Base-by-base conservation (phyloP, 2,329 filamentous ascomycete genomes). In the Waltergamsia citrina region DNA sequence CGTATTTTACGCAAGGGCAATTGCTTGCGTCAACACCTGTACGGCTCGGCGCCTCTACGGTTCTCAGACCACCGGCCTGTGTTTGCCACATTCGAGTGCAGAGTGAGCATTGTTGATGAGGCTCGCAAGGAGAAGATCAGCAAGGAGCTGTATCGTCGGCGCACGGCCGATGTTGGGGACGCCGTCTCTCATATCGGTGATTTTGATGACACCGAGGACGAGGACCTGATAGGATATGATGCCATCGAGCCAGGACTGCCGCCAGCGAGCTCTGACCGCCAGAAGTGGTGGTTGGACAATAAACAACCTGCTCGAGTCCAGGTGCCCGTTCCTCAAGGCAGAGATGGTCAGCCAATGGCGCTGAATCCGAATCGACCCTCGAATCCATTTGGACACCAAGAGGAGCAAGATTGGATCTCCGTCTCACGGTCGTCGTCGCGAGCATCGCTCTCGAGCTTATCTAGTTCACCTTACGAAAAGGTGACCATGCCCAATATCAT, bases 41-140 rank as follows among this genome's bases (percentile, higher is more conserved):
- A 98, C 57, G 75, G 85, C 48, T 81, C 75, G 34, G 87, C 88
- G 4, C 79, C 85, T 20, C 65, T 98, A 23, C 75, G 72, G 10
- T 94, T 96, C 53, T 98, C 92, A 0, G 92, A 98, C 51, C 92
- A 98, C 56, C 75, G 88, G n/a, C 92, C 92, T 3, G 90, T 98
- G 1, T 95, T 85, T 57, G 88, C 86, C 10, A 77, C 78, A 0
- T 98, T 98, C 51, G 74, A 86, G 44, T 93, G 88, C 56, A 75
- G 70, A 2, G 81, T 96, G 34, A 88, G 69, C 43, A 78, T 92
- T 29, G 65, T 96, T 9, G 74, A 98, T 44, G 85, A 94, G 52
- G 60, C 58, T 17, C 63, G 70, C 34, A 86, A 85, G 43, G 80
- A 88, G 40, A 59, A 64, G 4, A 76, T 96, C 30, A 84, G 81